These are phyloP conservation scores for Sutorius australiensis DNA, from an alignment of 768 basidiomycete genomes.

Conservation along the genomic window DNA sequence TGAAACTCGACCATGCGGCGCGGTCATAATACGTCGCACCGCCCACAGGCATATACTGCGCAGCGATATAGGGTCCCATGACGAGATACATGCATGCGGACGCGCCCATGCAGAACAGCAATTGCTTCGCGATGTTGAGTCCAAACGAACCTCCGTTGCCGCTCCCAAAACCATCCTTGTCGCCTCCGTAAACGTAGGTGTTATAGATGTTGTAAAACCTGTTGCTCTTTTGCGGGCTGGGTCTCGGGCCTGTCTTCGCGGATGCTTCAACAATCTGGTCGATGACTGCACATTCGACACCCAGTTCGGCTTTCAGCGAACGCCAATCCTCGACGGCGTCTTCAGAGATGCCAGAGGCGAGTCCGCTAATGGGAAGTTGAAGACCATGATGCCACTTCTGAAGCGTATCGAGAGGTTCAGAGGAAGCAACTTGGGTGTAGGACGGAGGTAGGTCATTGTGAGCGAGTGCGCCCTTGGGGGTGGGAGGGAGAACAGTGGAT, in stretches of 20 bases:
- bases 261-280: slow-evolving; percentile 59
- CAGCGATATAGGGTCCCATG: slow-evolving; percentile 55
- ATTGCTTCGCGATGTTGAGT: slow-evolving; percentile 40
- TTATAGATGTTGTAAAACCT: slow-evolving; percentile 88
- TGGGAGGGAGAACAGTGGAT: slow-evolving; percentile 67
- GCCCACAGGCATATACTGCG: slow-evolving; percentile 53
- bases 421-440: slow-evolving; percentile 58
- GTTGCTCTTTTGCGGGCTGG: slow-evolving; percentile 40
- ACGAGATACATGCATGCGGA: slow-evolving; percentile 60
- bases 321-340: slow-evolving; percentile 76
- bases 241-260: slow-evolving; percentile 29
- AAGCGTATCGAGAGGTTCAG: slow-evolving; percentile 52
- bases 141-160: slow-evolving; percentile 25
- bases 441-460: slow-evolving; percentile 64
- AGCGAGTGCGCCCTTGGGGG: slow-evolving; percentile 49
- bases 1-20: slow-evolving; percentile 75
- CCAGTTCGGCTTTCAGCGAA: slow-evolving; percentile 73
- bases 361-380: slow-evolving; percentile 38
- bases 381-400: slow-evolving; percentile 70
- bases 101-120: slow-evolving; percentile 57
- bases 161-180: slow-evolving; percentile 34
- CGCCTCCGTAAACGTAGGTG: slow-evolving; percentile 53
- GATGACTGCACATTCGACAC: slow-evolving; percentile 71
- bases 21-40: slow-evolving; percentile 78
- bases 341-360: slow-evolving; percentile 55